Evolutionary conservation across 1,139 yeast genomes (phyloP).

Genomic region (Saccharomyces uvarum): DNA sequence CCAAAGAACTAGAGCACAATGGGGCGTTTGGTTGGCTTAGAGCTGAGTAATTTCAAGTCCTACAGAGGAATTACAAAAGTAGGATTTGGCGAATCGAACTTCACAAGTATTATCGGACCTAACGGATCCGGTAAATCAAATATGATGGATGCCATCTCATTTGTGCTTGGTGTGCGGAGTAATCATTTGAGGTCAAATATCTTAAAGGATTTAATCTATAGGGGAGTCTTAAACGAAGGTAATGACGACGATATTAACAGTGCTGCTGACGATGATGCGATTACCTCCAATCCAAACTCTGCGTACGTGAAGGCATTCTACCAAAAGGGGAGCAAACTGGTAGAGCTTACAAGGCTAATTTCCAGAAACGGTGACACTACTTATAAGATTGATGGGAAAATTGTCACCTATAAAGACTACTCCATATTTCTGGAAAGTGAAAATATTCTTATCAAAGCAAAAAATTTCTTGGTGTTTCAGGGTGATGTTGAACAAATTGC

Average conservation of each 20-base stretch:
- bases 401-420: constrained; percentile 61
- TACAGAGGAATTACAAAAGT: constrained; percentile 68
- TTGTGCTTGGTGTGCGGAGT: constrained; percentile 82
- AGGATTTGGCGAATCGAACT: constrained; percentile 75
- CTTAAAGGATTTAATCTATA: constrained; percentile 68
- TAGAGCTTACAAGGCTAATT: constrained; percentile 40
- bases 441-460: constrained; percentile 79
- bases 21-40: constrained; percentile 74
- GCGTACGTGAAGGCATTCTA: constrained; percentile 84
- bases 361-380: constrained; percentile 54
- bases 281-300: constrained; percentile 36
- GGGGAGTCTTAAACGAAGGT: constrained; percentile 45
- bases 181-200: constrained; percentile 68
- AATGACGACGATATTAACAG: constrained; percentile 16
- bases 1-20: constrained; percentile 30
- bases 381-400: constrained; percentile 57
- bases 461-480: constrained; percentile 89
- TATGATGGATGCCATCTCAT: constrained; percentile 97
- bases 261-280: constrained; percentile 15
- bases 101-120: constrained; percentile 92
- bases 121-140: constrained; percentile 97
- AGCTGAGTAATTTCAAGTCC: constrained; percentile 81
- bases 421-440: constrained; percentile 62
- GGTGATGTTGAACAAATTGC: constrained; percentile 96
- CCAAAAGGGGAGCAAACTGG: constrained; percentile 47